Conservation (phyloP, 768 basidiomycete genomes). For the Chalciporus chontae region DNA sequence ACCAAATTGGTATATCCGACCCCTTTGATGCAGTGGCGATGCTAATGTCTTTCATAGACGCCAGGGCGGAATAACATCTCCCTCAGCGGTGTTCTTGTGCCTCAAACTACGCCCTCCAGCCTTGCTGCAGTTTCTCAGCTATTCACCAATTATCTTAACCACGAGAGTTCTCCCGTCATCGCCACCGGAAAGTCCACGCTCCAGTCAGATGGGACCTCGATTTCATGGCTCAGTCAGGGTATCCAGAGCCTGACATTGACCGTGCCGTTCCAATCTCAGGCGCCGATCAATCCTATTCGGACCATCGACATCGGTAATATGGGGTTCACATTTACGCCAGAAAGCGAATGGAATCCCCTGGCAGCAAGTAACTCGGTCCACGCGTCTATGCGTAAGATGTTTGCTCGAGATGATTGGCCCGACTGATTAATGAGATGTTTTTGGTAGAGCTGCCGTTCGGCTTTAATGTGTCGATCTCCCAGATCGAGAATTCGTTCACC, state of each 20-base stretch:
- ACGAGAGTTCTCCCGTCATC: conserved; percentile 52
- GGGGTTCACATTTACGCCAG: conserved; percentile 51
- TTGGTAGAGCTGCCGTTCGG: conserved; percentile 65
- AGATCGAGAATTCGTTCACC: conserved; percentile 65
- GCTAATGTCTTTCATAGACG: conserved; percentile 29
- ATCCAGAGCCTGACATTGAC: conserved; percentile 52
- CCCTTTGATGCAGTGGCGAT: background rate
- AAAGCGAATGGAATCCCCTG: conserved; percentile 55
- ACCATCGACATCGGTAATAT: conserved; percentile 61
- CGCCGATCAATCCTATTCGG: conserved; percentile 59
- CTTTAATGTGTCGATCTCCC: conserved; percentile 52
- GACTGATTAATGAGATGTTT: background rate
- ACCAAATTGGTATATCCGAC: conserved; percentile 45
- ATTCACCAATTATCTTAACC: conserved; percentile 72
- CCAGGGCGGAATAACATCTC: conserved; percentile 57
- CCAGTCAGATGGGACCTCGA: conserved; percentile 50
- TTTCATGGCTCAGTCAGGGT: conserved; percentile 68
- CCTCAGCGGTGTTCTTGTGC: conserved; percentile 53
- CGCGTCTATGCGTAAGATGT: conserved; percentile 49
- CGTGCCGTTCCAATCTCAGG: conserved; percentile 55
- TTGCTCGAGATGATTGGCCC: background rate
- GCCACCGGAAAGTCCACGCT: conserved; percentile 58
- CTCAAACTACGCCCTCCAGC: conserved; percentile 43
- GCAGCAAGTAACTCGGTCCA: conserved; percentile 55
- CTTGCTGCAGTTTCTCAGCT: conserved; percentile 54